A percentile compares a stretch with the other conserved stretches of the same genome.
phyloP scores from a whole-genome alignment of 352 stramenopile species.

The Pythium graminicola region DNA sequence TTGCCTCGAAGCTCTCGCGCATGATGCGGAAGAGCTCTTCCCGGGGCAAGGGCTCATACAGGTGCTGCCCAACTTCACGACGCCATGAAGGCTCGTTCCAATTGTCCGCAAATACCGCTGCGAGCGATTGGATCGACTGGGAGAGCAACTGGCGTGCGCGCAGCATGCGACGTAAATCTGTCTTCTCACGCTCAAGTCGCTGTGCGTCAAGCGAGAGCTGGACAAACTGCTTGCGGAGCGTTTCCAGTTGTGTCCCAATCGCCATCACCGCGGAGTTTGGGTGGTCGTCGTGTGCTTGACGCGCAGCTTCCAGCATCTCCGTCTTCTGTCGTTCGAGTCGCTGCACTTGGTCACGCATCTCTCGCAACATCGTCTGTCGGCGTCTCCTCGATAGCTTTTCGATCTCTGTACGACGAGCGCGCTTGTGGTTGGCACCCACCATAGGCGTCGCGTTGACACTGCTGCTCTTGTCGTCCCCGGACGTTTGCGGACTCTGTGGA shows the following conservation, averaged over 20 bases:
- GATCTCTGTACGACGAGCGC: slow-evolving; percentile 42
- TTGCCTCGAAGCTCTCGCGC: slow-evolving; percentile 45
- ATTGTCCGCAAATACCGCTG: slow-evolving; percentile 29
- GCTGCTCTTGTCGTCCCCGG: slow-evolving; percentile 13
- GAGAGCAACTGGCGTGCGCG: slow-evolving; percentile 45
- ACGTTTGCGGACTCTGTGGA: slow-evolving; percentile 5
- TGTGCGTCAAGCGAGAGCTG: slow-evolving; percentile 15
- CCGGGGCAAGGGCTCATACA: slow-evolving; percentile 25
- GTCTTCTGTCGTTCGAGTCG: slow-evolving; percentile 30
- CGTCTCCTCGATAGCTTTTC: slow-evolving; percentile 48
- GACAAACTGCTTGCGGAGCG: slow-evolving; percentile 9
- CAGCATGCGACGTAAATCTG: slow-evolving; percentile 44
- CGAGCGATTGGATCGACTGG: slow-evolving; percentile 31
- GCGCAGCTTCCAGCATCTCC: slow-evolving; percentile 9
- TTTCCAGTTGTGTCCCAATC: neutral
- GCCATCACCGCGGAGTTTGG: neutral
- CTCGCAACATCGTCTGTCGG: slow-evolving; percentile 17
- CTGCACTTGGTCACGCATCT: slow-evolving; percentile 45
- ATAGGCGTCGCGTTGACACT: neutral
- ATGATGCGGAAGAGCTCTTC: slow-evolving; percentile 42
- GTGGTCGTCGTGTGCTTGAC: slow-evolving; percentile 19
- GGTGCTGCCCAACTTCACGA: slow-evolving; percentile 21
- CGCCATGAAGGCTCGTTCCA: slow-evolving; percentile 17
- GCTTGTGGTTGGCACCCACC: slow-evolving; percentile 7
- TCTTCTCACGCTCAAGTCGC: slow-evolving; percentile 27